These are phyloP conservation scores for Rhododendron molle DNA, from an alignment of 148 eudicot species.

Conservation along the genomic window DNA sequence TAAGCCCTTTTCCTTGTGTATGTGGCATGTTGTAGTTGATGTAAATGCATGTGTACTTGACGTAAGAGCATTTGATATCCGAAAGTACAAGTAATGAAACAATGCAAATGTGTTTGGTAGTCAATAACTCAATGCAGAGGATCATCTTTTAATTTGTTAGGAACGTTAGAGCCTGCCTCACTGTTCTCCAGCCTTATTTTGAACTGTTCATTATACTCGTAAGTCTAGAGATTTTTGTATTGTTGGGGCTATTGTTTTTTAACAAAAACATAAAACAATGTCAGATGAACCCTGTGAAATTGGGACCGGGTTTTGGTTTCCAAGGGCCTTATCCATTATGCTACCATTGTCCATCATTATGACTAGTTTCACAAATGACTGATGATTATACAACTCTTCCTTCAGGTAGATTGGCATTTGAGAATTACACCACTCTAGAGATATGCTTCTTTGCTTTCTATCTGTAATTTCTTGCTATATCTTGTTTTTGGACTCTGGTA, in stretches of 20 bases:
- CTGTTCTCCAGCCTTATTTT: background rate
- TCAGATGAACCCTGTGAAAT: background rate
- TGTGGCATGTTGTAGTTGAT: background rate
- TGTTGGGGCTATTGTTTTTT: background rate
- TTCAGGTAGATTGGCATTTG: background rate
- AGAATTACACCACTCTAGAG: background rate
- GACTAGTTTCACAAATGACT: background rate
- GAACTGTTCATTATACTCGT: background rate
- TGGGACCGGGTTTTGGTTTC: background rate
- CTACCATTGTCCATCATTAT: background rate
- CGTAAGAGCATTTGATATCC: background rate
- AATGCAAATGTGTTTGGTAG: background rate
- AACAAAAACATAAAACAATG: background rate
- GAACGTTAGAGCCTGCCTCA: background rate
- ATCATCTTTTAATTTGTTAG: background rate
- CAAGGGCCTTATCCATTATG: background rate
- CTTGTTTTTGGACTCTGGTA: background rate
- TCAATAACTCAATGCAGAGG: background rate
- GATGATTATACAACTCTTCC: background rate
- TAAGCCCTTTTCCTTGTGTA: constrained; percentile 28
- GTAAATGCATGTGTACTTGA: background rate
- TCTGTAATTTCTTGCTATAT: background rate
- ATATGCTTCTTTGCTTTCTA: background rate
- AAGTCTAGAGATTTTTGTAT: background rate
- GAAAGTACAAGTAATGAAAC: background rate